Base-by-base conservation (phyloP, 345 rosid species). In the Syzygium aromaticum region DNA sequence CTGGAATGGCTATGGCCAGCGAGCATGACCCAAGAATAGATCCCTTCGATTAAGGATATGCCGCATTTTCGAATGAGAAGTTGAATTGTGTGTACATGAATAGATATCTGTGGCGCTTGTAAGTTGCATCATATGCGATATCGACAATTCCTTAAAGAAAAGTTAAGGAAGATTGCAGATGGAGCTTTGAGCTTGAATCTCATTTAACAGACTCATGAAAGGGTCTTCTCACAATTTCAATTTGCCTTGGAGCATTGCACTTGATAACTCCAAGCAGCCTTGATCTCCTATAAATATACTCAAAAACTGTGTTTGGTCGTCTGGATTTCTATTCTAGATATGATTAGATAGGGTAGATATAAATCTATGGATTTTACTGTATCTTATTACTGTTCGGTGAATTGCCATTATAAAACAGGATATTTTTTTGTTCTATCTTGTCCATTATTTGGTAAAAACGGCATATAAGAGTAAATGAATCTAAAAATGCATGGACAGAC, bases 1-100 rank as follows among this genome's bases (percentile, higher is more conserved):
- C 99, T 67, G 99, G 99, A 86, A 96, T 96, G 99, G 98, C 98
- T 63, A 97, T 97, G 99, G 99, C 98, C 19, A 97, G 99, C 53
- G 98, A 97, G 87, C 99, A 97, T 3, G 98, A 97, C 88, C 98
- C 98, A 15, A 91, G 98, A 28, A 96, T 97, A 7, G 98, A 97
- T 88, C 99, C 98, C 19, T 97, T 97, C 28, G 98, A 95, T 67
- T 97, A 92, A 92, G 90, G 89, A 73, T 38, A 38, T 19, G 51
- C 54, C 30, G 21, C 54, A 51, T 49, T 28, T 83, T 51, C 54
- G 12, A 51, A 83, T 7, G 85, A 13, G 82, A 38, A 38, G 82
- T 38, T 38, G 49, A 38, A 73, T 38, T 38, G 49, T 19, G 82
- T 5, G 82, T 73, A 21, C 27, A 38, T 49, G 49, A 73, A 38